Conservation (phyloP, 345 rosid species). For the Trapa bicornis region DNA sequence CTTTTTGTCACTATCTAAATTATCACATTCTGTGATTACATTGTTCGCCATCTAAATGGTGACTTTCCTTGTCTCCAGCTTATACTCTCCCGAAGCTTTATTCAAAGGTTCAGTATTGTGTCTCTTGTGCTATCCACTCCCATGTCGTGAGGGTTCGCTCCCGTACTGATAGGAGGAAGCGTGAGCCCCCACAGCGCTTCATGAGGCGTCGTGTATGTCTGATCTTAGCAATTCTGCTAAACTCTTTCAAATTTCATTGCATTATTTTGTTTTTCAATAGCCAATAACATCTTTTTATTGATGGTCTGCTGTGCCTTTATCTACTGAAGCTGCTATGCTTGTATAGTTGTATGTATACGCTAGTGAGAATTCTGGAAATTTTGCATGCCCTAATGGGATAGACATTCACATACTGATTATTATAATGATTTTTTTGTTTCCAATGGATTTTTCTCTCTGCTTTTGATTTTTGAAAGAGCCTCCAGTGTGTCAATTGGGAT, state of each 20-base stretch:
- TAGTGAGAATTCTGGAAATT: no score
- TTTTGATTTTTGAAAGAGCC: background rate
- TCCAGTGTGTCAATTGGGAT: background rate
- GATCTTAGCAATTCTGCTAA: background rate
- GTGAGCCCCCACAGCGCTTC: conserved; percentile 80
- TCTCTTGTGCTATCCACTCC: conserved; percentile 93
- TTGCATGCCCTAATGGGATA: no score
- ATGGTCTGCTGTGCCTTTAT: background rate
- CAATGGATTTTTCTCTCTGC: background rate
- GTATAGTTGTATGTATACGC: background rate
- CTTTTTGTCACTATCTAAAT: background rate
- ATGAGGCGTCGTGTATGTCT: conserved; percentile 56
- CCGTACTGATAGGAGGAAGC: conserved; percentile 51
- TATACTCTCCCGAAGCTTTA: conserved; percentile 77
- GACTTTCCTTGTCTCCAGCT: conserved; percentile 15
- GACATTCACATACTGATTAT: no score
- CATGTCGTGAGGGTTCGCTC: conserved; percentile 91
- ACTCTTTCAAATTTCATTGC: background rate
- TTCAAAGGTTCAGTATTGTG: conserved; percentile 86
- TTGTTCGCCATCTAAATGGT: background rate
- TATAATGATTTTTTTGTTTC: no score
- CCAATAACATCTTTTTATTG: background rate
- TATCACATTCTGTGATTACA: background rate
- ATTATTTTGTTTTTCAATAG: background rate
- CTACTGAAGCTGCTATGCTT: background rate